Base-by-base conservation (phyloP, 108 stramenopile species). In the Hondaea fermentalgiana region DNA sequence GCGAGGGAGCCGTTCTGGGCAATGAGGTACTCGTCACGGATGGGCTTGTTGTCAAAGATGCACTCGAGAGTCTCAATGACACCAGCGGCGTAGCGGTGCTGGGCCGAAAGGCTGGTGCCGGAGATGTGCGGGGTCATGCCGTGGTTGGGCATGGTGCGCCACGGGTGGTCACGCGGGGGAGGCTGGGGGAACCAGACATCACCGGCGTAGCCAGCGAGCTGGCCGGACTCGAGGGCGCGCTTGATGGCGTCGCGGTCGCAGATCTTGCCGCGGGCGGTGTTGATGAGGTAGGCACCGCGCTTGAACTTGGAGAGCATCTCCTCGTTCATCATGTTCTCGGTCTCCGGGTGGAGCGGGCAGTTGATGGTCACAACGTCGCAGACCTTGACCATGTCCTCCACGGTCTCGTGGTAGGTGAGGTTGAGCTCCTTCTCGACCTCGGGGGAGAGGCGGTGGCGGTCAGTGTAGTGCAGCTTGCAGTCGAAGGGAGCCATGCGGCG, bases 141-240 rank as follows among this genome's bases (percentile, higher is more conserved):
- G 76, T 83, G 76, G 51, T 83, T 83, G 44, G 76, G 76, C 76
- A 83, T 83, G 49, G 44, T 83, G 44, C 76, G 44, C 76, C 76
- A 83, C 44, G 76, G 76, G 51, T 83, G 76, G 51, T 83, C 76
- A 16, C 51, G 76, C 23, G 76, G 76, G n/a, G 76, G 49, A 6
- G 76, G 76, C 76, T 83, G 76, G 10, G 76, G 76, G 76, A 83
- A 83, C 76, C 76, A 83, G 51, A 83, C 76, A 23, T 83, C 76
- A n/a, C 76, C 76, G 5, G 76, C 76, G 51, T 83, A 83, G 76
- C 76, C 76, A 12, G 76, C 76, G 49, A 83, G 76, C 76, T 83
- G 76, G 51, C 76, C 76, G 28, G 49, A 53, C 76, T 83, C 76
- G 4, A 83, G 76, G 5, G 76, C 76, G 49, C 76, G 76, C 76